Evolutionary conservation across 805 yeast genomes (phyloP).

Genomic region (Candida nanaspora): DNA sequence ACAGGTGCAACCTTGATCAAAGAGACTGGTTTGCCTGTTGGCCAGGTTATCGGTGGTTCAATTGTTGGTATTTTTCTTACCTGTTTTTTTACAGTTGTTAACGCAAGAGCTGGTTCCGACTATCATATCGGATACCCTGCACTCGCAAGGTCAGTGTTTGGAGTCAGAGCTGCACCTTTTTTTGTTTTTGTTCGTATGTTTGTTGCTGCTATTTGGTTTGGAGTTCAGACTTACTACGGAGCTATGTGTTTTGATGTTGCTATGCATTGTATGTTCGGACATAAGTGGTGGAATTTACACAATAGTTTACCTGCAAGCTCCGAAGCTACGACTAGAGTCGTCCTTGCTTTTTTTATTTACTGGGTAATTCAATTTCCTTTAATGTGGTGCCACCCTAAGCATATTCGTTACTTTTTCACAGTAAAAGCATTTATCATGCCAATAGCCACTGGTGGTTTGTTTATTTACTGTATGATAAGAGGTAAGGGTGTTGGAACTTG

Average conservation of each 20-base stretch:
- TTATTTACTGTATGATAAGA: slow-evolving; percentile 13
- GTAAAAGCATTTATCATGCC: slow-evolving; percentile 13
- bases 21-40: slow-evolving; percentile 14
- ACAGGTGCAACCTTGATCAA: slow-evolving; percentile 21
- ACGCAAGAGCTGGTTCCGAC: slow-evolving; percentile 14
- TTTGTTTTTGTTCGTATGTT: slow-evolving; percentile 29
- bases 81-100: slow-evolving; percentile 10
- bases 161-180: slow-evolving; percentile 27
- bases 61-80: slow-evolving; percentile 8
- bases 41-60: slow-evolving; percentile 11
- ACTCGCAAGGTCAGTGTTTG: slow-evolving; percentile 29
- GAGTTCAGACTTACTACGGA: slow-evolving; percentile 30
- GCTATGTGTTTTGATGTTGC: slow-evolving; percentile 28
- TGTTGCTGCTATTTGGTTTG: slow-evolving; percentile 32
- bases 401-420: slow-evolving; percentile 13
- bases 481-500: slow-evolving; percentile 14
- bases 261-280: slow-evolving; percentile 15
- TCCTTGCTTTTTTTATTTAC: slow-evolving; percentile 13
- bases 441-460: slow-evolving; percentile 14
- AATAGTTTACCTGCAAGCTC: slow-evolving; percentile 14
- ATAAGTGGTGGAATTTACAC: slow-evolving; percentile 12
- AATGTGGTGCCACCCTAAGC: slow-evolving; percentile 13
- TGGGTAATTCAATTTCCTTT: slow-evolving; percentile 15
- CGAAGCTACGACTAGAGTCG: slow-evolving; percentile 9
- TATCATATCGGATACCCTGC: slow-evolving; percentile 32